phyloP scores from a whole-genome alignment of 139 green algal species.

The Limnomonas spitsbergensis region DNA sequence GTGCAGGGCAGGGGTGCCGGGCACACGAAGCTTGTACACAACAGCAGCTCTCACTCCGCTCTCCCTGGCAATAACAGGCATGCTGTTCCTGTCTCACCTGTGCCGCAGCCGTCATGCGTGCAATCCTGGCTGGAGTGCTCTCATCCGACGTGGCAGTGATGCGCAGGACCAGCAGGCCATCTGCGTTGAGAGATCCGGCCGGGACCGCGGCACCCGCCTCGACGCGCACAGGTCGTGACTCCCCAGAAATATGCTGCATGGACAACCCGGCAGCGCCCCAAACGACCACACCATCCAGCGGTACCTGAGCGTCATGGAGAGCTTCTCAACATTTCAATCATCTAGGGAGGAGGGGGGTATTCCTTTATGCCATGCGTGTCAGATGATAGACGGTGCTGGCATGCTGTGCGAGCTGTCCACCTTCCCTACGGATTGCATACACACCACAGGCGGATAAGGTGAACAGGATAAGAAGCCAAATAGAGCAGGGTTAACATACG shows the following conservation, averaged over 20 bases:
- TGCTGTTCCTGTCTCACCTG: too few species aligned
- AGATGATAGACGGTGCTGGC: background rate
- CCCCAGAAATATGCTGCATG: constrained; percentile 77
- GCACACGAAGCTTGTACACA: too few species aligned
- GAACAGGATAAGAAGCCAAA: too few species aligned
- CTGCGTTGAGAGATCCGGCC: constrained; percentile 52
- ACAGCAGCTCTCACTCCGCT: too few species aligned
- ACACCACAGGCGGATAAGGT: too few species aligned
- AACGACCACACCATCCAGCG: constrained; percentile 74
- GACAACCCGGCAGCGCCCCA: constrained; percentile 66
- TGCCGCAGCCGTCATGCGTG: constrained; percentile 64
- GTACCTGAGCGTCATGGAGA: constrained; percentile 55
- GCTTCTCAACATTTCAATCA: too few species aligned
- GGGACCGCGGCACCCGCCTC: constrained; percentile 29
- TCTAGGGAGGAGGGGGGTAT: too few species aligned
- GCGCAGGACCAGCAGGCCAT: constrained; percentile 73
- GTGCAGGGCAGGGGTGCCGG: too few species aligned
- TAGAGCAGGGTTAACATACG: too few species aligned
- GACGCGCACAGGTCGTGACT: constrained; percentile 49
- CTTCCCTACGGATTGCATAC: too few species aligned
- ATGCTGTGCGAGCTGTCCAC: too few species aligned
- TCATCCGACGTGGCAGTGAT: constrained; percentile 47
- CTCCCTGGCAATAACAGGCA: too few species aligned
- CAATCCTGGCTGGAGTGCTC: constrained; percentile 79
- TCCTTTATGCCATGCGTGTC: constrained; percentile 7